Evolutionary conservation across 495 filamentous ascomycete species (phyloP).

Genomic region (Glarea lozoyensis): DNA sequence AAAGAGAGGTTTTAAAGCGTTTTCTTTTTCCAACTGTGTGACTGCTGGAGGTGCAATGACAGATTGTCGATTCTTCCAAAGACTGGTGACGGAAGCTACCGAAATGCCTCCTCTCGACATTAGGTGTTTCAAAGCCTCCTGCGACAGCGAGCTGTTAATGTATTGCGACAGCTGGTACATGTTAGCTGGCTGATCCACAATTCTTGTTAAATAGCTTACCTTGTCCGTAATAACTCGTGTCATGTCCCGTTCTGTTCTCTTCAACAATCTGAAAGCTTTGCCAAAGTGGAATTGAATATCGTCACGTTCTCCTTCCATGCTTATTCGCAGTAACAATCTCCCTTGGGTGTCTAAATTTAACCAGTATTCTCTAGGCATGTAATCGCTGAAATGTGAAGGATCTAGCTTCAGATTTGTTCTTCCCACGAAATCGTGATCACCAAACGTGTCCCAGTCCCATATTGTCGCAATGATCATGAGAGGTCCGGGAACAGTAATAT

Average conservation of each 20-base stretch:
- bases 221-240: constrained; percentile 96
- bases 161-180: constrained; percentile 71
- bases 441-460: constrained; percentile 97
- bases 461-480: constrained; percentile 93
- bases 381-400: constrained; percentile 91
- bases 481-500: constrained; percentile 87
- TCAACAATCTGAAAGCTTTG: constrained; percentile 89
- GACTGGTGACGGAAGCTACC: constrained; percentile 69
- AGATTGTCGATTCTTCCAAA: constrained; percentile 55
- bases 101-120: constrained; percentile 58
- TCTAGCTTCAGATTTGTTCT: constrained; percentile 92
- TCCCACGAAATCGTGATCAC: constrained; percentile 95
- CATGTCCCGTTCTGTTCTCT: constrained; percentile 96
- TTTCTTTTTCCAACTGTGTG: constrained; percentile 64
- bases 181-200: constrained; percentile 14
- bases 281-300: constrained; percentile 99
- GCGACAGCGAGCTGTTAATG: constrained; percentile 84
- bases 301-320: constrained; percentile 97
- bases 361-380: constrained; percentile 92
- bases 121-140: constrained; percentile 64
- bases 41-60: constrained; percentile 46
- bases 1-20: constrained; percentile 81
- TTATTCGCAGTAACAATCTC: constrained; percentile 77
- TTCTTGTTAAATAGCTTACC: constrained; percentile 39
- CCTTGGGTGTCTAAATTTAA: constrained; percentile 95